Evolutionary conservation across 176 grass and related monocot genomes (phyloP).

Genomic region (Oryza coarctata): DNA sequence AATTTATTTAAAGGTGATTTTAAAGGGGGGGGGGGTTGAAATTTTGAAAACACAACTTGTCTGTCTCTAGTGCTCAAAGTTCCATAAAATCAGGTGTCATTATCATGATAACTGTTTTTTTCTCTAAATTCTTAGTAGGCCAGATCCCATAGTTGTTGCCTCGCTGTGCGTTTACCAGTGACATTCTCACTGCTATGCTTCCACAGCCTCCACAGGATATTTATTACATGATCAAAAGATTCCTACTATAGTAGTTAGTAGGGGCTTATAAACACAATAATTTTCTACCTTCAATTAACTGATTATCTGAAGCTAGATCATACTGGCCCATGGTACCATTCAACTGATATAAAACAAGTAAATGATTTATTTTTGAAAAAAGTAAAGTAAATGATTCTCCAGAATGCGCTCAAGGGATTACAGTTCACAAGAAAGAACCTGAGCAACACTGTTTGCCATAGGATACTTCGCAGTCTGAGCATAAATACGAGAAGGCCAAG

Average conservation of each 20-base stretch:
- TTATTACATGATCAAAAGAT: not conserved
- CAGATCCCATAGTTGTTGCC: no score
- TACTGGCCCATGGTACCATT: not conserved
- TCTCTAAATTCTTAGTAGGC: no score
- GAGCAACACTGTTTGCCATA: conserved; percentile 98
- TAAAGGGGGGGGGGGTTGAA: no score
- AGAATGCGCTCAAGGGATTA: conserved; percentile 8
- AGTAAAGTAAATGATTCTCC: not conserved
- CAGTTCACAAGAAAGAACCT: conserved; percentile 58
- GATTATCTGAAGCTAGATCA: not conserved
- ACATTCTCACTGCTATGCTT: not conserved
- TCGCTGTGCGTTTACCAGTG: not conserved
- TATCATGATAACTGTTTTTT: no score
- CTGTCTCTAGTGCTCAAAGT: no score
- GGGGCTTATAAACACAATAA: not conserved
- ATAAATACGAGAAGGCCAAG: conserved; percentile 88
- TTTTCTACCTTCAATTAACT: not conserved
- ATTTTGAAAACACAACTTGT: not conserved
- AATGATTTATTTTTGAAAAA: not conserved
- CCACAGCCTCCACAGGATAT: not conserved
- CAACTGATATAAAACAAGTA: conserved; percentile 6
- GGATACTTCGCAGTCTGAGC: conserved; percentile 86
- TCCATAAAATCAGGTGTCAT: no score
- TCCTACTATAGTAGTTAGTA: not conserved
- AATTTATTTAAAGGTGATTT: no score